Evolutionary conservation across 164 flowering plant species (phyloP), one percentile per base, ranked within the genome.

Genomic region (Tetrastigma voinierianum): DNA sequence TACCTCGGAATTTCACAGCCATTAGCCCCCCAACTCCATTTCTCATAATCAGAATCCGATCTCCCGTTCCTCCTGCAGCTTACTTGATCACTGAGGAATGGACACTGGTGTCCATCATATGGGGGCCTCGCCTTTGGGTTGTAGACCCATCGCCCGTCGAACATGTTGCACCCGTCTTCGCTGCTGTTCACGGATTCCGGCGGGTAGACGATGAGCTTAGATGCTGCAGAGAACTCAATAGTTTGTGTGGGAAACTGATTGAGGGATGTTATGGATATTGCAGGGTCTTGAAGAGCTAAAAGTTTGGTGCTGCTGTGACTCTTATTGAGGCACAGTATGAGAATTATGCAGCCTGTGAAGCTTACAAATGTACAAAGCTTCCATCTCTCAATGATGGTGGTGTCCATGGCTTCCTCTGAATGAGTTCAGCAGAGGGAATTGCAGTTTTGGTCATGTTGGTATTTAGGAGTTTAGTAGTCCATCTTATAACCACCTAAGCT

Each of bases 41-140:
- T 74, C 67, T 86, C 83, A 51, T 87, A 89, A 3, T 80, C 76
- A 3, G 20, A 76, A 74, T 87, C 96, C 4, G 85, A 84, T 59
- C 96, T 71, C 9, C n/a, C 93, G 60, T 87, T 87, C 65, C 62
- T 83, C 55, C 54, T 82, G 72, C 96, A 90, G 61, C 75, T 80
- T 24, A 90, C 86, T 72, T 85, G 85, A n/a, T 82, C 78, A 18
- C 86, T 78, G 15, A 90, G 82, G 20, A 84, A 85, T 6, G 90
- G n/a, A 64, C 96, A 90, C 47, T 71, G 75, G 0, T 51, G 17
- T 3, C 62, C 73, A 44, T 73, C 57, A 44, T 87, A 90, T 2
- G 66, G 46, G 18, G 90, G 90, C 44, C 62, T 66, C 24, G 63
- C 58, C 12, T 74, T 51, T 4, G 78, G 74, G 52, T 83, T 79